These are phyloP conservation scores for Trichoderma aggressivum DNA, from an alignment of 2,329 filamentous ascomycete genomes.

Conservation along the genomic window DNA sequence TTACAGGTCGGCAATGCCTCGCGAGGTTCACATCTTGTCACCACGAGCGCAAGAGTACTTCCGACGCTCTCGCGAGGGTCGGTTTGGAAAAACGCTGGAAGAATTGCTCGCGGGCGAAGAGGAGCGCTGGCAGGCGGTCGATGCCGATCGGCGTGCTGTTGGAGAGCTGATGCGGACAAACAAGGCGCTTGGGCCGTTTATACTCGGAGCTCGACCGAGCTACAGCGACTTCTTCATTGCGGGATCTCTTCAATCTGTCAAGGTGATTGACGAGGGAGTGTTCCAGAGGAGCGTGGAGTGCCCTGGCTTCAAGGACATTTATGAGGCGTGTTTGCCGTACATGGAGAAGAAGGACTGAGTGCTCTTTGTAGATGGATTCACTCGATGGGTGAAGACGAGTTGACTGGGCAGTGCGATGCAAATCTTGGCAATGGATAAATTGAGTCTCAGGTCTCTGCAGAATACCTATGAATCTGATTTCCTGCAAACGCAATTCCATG, in stretches of 20 bases:
- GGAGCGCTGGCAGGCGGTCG: neutral
- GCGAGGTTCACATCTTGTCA: neutral
- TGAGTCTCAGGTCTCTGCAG: neutral
- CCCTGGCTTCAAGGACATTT: neutral
- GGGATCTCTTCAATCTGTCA: neutral
- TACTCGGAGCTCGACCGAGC: neutral
- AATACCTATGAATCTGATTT: no score
- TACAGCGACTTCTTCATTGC: slow-evolving; percentile 1
- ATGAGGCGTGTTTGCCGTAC: slow-evolving; percentile 2
- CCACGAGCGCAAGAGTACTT: slow-evolving; percentile 3
- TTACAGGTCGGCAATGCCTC: neutral
- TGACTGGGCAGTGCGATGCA: neutral
- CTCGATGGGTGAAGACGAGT: neutral
- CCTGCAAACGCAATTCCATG: neutral
- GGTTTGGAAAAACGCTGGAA: neutral
- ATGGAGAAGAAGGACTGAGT: slow-evolving; percentile 1
- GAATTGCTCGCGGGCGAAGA: neutral
- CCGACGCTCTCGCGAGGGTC: neutral
- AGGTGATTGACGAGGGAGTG: neutral
- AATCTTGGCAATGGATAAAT: neutral
- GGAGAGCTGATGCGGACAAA: neutral
- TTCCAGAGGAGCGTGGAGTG: neutral
- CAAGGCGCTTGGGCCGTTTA: neutral
- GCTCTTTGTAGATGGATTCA: neutral
- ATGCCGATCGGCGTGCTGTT: neutral